Evolutionary conservation across 2,329 filamentous ascomycete species (phyloP).

Genomic region (Colletotrichum orbiculare): DNA sequence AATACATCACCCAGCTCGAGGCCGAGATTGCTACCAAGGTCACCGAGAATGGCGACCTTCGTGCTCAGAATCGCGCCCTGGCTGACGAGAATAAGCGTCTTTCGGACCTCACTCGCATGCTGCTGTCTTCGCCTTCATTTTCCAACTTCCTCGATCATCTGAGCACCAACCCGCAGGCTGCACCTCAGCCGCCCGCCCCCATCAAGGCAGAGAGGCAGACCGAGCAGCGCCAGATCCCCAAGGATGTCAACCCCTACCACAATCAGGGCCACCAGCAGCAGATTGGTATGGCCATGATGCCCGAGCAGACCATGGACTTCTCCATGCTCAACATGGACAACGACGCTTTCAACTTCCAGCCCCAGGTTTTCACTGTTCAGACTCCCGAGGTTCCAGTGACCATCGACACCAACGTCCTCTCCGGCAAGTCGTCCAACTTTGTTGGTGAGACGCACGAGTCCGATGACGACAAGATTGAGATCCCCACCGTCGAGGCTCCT

Average conservation of each 20-base stretch:
- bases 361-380: conserved; percentile 81
- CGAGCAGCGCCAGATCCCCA: conserved; percentile 59
- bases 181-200: conserved; percentile 50
- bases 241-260: conserved; percentile 73
- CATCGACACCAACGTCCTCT: conserved; percentile 72
- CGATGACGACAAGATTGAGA: conserved; percentile 67
- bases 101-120: conserved; percentile 81
- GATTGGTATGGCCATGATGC: conserved; percentile 85
- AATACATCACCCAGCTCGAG: conserved; percentile 97
- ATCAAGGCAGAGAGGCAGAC: conserved; percentile 45
- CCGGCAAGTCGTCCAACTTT: conserved; percentile 74
- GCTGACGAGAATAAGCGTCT: conserved; percentile 87
- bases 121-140: conserved; percentile 84
- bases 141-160: conserved; percentile 81
- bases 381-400: conserved; percentile 72
- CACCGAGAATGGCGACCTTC: conserved; percentile 84
- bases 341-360: conserved; percentile 69
- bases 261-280: conserved; percentile 69
- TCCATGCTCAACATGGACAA: conserved; percentile 73
- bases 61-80: conserved; percentile 82
- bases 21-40: conserved; percentile 85
- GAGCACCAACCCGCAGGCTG: conserved; percentile 65
- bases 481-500: conserved; percentile 63
- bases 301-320: conserved; percentile 81
- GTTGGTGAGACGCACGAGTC: conserved; percentile 57